These are phyloP conservation scores for Ciborinia camelliae DNA, from an alignment of 2,329 filamentous ascomycete genomes.

Conservation along the genomic window DNA sequence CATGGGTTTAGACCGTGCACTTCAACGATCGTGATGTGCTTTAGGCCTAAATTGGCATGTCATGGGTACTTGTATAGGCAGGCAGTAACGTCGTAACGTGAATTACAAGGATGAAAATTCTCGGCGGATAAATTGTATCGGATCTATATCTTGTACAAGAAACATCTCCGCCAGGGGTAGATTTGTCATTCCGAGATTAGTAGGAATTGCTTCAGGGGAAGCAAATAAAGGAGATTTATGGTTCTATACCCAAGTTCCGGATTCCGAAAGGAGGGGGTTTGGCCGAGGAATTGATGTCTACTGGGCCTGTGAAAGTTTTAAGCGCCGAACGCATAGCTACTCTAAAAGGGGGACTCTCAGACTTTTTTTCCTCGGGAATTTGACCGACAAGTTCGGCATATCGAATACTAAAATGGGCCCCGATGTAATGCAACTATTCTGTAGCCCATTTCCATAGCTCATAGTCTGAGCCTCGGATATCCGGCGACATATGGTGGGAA, in stretches of 20 bases:
- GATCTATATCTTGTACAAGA: neutral
- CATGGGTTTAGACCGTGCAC: neutral
- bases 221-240: neutral
- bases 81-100: neutral
- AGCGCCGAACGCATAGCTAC: slow-evolving; percentile 23
- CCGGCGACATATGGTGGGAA: slow-evolving; percentile 22
- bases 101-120: neutral
- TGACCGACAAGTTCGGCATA: slow-evolving; percentile 24
- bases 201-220: neutral
- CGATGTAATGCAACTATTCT: slow-evolving; percentile 20
- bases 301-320: neutral
- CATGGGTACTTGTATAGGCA: no score
- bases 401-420: slow-evolving; percentile 22
- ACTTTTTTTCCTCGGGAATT: slow-evolving; percentile 12
- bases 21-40: neutral
- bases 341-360: slow-evolving; percentile 15
- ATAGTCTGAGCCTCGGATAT: neutral
- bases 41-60: no score
- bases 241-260: neutral
- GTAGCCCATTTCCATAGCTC: slow-evolving; percentile 19
- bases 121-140: neutral
- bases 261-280: neutral
- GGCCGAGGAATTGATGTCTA: neutral
- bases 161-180: neutral
- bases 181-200: neutral